Conservation (phyloP, 2,329 filamentous ascomycete genomes). For the Thielaviopsis cerberus region DNA sequence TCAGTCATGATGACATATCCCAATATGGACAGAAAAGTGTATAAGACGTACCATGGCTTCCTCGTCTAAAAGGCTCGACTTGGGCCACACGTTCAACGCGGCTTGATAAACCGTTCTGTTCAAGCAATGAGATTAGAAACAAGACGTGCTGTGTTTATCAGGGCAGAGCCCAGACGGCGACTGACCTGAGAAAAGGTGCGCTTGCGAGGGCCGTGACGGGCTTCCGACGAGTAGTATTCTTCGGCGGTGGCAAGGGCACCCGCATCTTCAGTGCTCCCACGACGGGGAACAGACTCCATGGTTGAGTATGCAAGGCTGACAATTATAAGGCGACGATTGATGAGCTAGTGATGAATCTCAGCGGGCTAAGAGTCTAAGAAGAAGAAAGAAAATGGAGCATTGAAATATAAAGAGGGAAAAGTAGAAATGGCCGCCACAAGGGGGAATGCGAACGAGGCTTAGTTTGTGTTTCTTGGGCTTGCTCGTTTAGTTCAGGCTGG, state of each 20-base stretch:
- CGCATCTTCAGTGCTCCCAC: constrained; percentile 27
- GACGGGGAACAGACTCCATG: constrained; percentile 9
- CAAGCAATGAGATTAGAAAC: background rate
- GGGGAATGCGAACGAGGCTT: background rate
- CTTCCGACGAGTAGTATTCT: constrained; percentile 40
- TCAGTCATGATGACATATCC: background rate
- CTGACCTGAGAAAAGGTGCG: constrained; percentile 38
- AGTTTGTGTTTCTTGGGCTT: background rate
- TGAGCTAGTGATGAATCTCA: background rate
- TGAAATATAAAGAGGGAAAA: background rate
- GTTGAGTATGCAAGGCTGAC: background rate
- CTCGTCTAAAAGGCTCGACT: constrained; percentile 36
- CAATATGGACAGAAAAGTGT: background rate
- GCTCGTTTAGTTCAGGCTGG: background rate
- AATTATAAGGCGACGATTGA: background rate
- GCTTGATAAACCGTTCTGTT: constrained; percentile 33
- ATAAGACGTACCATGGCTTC: constrained; percentile 34
- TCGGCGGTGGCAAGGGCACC: constrained; percentile 37
- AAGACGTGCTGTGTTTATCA: constrained; percentile 16
- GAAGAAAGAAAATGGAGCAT: background rate
- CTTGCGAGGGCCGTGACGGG: constrained; percentile 33
- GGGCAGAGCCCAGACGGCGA: background rate
- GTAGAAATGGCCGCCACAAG: background rate
- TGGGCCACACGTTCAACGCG: constrained; percentile 34
- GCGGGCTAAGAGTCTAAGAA: background rate